Conservation (phyloP, 257 asterid genomes). For the Solanum gandarillasii region DNA sequence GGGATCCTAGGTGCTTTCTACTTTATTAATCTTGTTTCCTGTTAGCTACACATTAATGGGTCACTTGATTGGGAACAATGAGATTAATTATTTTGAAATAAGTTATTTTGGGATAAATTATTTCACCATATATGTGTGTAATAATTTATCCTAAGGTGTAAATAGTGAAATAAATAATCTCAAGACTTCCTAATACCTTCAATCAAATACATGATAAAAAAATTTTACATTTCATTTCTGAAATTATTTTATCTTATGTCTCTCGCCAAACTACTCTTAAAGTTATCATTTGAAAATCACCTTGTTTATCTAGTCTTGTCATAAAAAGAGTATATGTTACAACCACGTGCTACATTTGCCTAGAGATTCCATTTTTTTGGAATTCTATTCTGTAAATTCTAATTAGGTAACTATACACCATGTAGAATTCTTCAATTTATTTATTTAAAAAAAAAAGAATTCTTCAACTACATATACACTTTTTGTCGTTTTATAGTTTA, state of each 20-base stretch:
- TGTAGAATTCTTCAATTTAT: not conserved
- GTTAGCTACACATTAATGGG: not conserved
- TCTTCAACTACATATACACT: not conserved
- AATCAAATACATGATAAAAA: too few species aligned
- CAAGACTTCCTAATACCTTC: fast-evolving
- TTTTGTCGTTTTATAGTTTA: not conserved
- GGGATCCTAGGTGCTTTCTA: not conserved
- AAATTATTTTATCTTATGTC: too few species aligned
- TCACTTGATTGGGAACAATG: too few species aligned
- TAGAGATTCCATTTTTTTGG: not conserved
- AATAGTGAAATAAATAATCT: too few species aligned
- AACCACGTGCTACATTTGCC: not conserved
- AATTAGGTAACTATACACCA: not conserved
- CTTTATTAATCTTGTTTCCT: not conserved
- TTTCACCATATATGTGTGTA: too few species aligned
- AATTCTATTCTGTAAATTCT: not conserved
- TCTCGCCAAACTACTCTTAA: too few species aligned
- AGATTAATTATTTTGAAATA: too few species aligned
- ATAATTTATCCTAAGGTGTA: too few species aligned
- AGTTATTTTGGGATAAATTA: too few species aligned
- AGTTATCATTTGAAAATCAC: not conserved
- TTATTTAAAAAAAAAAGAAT: not conserved
- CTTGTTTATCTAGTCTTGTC: not conserved
- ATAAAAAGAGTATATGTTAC: not conserved
- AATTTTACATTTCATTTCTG: too few species aligned